Evolutionary conservation across 352 stramenopile species (phyloP), one percentile per base, ranked within the genome.

Genomic region (Phytophthora ramorum): DNA sequence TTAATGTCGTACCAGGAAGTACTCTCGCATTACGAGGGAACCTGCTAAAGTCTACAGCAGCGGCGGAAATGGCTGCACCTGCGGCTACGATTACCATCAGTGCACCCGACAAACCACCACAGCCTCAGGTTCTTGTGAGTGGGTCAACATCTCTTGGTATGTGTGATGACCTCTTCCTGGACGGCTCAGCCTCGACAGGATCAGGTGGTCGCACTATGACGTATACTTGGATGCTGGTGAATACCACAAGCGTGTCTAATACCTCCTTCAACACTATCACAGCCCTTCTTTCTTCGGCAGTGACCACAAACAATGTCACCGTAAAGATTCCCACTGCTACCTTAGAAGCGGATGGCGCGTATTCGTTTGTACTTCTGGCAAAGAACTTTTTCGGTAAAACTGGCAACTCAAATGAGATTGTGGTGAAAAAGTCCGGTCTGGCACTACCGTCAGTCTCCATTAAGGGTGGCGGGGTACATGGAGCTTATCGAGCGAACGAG

Each of bases 131-230:
- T 12, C 37, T 78, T 28, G 68, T 91, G 0, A 88, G 58, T 26
- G 83, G 83, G 1, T 70, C 69, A 12, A 73, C 61, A 6, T 89
- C 78, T 1, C 63, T 91, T 4, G 83, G 83, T 16, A 79, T 69
- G 30, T 91, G 80, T 32, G 83, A 91, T 22, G 73, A 87, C 60
- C 53, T 90, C 8, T 80, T 81, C 17, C 66, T 91, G 8, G 83
- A 91, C 45, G 83, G 71, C 1, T 86, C 78, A 0, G 63, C 64
- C 16, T 89, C 83, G 0, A 79, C 76, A 0, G 83, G 83, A 30
- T 85, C 78, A 0, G 80, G 83, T 32, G 83, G 83, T 9, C 80
- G 83, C 12, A 66, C 70, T 0, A 89, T 91, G 78, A 69, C 53
- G 17, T 90, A 78, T 48, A 79, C 43, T 34, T 90, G 83, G 83